Percentiles rank a stretch among this genome's conserved stretches.
Evolutionary conservation across 2,329 filamentous ascomycete species (phyloP).

Genomic region (Alternaria arbusti): DNA sequence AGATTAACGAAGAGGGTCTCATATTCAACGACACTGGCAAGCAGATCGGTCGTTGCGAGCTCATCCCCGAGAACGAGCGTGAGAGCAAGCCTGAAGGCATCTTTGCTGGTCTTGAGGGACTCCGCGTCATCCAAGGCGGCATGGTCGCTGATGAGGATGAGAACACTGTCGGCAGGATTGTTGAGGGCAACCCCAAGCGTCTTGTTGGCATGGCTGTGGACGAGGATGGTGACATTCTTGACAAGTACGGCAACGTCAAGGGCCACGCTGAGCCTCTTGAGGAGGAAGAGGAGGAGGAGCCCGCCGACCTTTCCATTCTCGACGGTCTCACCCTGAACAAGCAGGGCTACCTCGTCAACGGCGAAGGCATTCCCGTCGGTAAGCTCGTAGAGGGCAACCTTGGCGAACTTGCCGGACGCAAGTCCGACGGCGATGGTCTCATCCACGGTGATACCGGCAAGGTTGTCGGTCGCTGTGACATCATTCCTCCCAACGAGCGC

Average conservation of each 20-base stretch:
- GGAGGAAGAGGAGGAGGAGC: constrained; percentile 50
- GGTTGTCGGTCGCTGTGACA: constrained; percentile 63
- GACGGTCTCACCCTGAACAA: constrained; percentile 64
- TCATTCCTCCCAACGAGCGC: constrained; percentile 64
- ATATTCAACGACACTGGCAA: constrained; percentile 76
- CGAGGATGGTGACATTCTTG: constrained; percentile 67
- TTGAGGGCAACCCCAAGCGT: constrained; percentile 66
- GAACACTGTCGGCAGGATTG: constrained; percentile 60
- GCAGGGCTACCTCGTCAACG: constrained; percentile 62
- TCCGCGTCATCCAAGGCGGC: constrained; percentile 56
- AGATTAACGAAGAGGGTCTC: constrained; percentile 74
- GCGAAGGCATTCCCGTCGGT: constrained; percentile 61
- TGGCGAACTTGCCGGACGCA: constrained; percentile 62
- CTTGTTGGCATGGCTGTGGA: constrained; percentile 65
- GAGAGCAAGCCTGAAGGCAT: constrained; percentile 58
- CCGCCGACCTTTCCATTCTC: constrained; percentile 59
- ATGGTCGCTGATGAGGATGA: constrained; percentile 59
- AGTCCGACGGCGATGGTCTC: constrained; percentile 62
- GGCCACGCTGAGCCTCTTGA: constrained; percentile 64
- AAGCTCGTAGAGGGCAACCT: constrained; percentile 63
- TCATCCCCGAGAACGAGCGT: constrained; percentile 70
- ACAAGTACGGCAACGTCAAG: constrained; percentile 67
- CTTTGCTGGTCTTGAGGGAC: constrained; percentile 57
- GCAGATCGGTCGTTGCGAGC: constrained; percentile 70
- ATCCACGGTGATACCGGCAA: constrained; percentile 64